These are phyloP conservation scores for Isatis lusitanica DNA, from an alignment of 441 rosid genomes.

Conservation along the genomic window DNA sequence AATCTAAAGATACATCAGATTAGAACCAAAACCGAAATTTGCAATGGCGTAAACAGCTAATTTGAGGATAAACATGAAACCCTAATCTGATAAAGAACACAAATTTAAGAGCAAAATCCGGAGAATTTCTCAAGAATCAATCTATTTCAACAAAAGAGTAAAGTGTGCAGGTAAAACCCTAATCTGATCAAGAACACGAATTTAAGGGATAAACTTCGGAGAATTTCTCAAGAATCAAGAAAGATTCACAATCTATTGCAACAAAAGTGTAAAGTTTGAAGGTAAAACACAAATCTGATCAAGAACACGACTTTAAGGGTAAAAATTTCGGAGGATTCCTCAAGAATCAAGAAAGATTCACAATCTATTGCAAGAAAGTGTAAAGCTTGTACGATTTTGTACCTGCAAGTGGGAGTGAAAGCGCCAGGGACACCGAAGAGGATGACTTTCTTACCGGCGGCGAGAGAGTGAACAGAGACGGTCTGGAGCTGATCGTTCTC, in stretches of 20 bases:
- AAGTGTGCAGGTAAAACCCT: neutral
- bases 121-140: neutral
- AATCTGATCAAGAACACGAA: neutral
- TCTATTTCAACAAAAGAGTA: neutral
- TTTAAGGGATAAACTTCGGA: neutral
- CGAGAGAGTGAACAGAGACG: conserved; percentile 72
- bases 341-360: neutral
- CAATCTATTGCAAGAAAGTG: neutral
- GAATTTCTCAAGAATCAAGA: neutral
- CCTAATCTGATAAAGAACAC: neutral
- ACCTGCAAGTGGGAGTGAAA: conserved; percentile 98
- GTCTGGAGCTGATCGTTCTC: conserved; percentile 75
- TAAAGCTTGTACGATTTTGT: neutral
- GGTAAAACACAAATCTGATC: neutral
- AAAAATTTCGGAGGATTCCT: neutral
- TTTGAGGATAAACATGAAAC: neutral
- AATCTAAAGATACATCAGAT: too few species aligned
- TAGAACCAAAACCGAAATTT: neutral
- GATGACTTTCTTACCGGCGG: conserved; percentile 75
- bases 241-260: neutral
- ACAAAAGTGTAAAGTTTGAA: neutral
- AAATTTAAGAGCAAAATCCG: too few species aligned
- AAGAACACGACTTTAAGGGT: neutral
- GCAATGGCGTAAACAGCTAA: neutral
- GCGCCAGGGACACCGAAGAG: conserved; percentile 96